Evolutionary conservation across 805 yeast genomes (phyloP), one percentile per base, ranked within the genome.

Genomic region (Saccharomycopsis sp.): DNA sequence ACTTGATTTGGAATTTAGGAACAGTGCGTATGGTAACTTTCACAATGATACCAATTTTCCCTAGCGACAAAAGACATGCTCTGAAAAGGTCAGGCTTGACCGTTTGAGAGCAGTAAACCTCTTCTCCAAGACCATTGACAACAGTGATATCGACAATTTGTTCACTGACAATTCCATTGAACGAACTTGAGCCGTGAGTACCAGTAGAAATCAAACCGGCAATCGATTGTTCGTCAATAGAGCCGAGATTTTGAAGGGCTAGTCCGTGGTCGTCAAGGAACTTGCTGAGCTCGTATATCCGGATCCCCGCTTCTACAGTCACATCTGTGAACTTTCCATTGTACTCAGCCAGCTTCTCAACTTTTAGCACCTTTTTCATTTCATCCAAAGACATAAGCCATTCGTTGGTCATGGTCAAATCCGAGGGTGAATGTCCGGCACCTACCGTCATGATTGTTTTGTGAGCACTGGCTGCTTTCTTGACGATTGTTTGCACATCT

Each of bases 171-270:
- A 91, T 75, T 0, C 98, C 97, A 66, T 94, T 98, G 69, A 79
- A 89, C 48, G 92, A 95, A 8, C 96, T 85, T 0, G 97, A 87
- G 5, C 99, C 99, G 68, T 92, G 99, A 0, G 98, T 91, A 29
- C 98, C 98, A 0, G 98, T 92, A 1, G 96, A 87, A 51, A 94
- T 90, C 63, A 91, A 83, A n/a, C 99, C 99, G 2, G 96, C 98
- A 24, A 91, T 77, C 15, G 96, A 87, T 69, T 92, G 98, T 61
- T 90, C 97, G 47, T 94, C 83, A 56, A 92, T 92, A 1, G 97
- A 91, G 1, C 98, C 98, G 65, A 94, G 75, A 66, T 88, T 92
- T 71, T 92, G 98, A 58, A 92, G 75, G 3, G 97, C 95, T 59
- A 89, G 79, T 0, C 87, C 85, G 62, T 80, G 77, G 12, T 74